A percentile compares a stretch with the other conserved stretches of the same genome.
Conservation (phyloP, 495 filamentous ascomycete species). For the Schizothecium vesticola region DNA sequence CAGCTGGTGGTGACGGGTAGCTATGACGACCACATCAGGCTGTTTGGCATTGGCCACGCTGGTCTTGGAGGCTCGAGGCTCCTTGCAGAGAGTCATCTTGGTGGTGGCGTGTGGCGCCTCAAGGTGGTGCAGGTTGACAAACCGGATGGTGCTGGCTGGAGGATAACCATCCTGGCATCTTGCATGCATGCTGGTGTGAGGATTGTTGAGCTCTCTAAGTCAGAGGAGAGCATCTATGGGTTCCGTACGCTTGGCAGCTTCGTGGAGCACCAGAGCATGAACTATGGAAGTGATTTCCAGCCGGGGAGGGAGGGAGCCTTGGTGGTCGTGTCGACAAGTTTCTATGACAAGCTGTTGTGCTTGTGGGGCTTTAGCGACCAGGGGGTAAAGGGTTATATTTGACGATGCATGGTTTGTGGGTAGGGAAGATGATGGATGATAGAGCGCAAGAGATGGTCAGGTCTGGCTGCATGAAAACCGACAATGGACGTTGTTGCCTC, state of each 20-base stretch:
- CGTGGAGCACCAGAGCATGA: slow-evolving; percentile 91
- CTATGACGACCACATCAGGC: slow-evolving; percentile 80
- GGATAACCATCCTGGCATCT: slow-evolving; percentile 65
- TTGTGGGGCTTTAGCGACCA: slow-evolving; percentile 56
- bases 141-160: slow-evolving; percentile 20
- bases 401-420: not conserved
- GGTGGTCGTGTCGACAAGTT: slow-evolving; percentile 72
- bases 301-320: slow-evolving; percentile 29
- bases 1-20: slow-evolving; percentile 75
- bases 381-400: not conserved
- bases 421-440: not conserved
- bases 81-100: slow-evolving; percentile 61
- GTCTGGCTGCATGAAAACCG: no score
- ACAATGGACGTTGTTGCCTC: no score
- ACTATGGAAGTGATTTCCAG: slow-evolving; percentile 81
- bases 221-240: slow-evolving; percentile 42
- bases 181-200: slow-evolving; percentile 89
- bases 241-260: slow-evolving; percentile 68
- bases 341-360: slow-evolving; percentile 79
- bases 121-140: slow-evolving; percentile 45
- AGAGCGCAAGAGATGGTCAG: no score
- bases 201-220: slow-evolving; percentile 46
- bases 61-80: slow-evolving; percentile 29
- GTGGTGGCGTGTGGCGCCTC: slow-evolving; percentile 89
- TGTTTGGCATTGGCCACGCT: slow-evolving; percentile 50